Base-by-base conservation (phyloP, 2,329 filamentous ascomycete species). In the Cercospora sp. region DNA sequence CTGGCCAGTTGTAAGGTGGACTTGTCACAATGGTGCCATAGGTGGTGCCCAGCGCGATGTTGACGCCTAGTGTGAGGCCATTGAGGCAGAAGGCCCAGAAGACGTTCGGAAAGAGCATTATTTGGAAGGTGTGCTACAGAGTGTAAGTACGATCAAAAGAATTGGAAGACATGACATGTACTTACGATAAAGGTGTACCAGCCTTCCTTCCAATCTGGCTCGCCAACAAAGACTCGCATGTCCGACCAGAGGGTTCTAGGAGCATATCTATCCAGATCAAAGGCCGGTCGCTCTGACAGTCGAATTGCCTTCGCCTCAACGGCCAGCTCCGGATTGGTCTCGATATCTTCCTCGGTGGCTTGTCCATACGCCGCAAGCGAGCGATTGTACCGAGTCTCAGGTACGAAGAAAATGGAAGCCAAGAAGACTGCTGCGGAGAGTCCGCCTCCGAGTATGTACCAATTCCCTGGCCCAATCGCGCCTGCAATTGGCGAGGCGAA, bases 311-410 rank as follows among this genome's bases (percentile, higher is more conserved):
- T 68, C 64, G 64, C 69, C 51, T 70, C 60, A 51, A 51, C 31
- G 6, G 58, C 48, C 31, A 59, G 31, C 12, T 59, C 60, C 36
- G 63, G 63, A 18, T 58, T 42, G 16, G 40, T 16, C 1, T 70
- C 72, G 6, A 71, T 69, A 2, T 70, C 70, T 1, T 72, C 71
- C 3, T 65, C 69, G 1, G 69, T 69, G 2, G 66, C 64, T 45
- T 80, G 79, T 33, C 80, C 80, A 60, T 80, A 83, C 0, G 81
- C 77, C 1, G 73, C 71, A 0, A 80, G 68, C 1, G 78, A 73
- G 0, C 81, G 78, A 33, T 78, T 69, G 64, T 84, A 84, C 60
- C 80, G 79, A 1, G 80, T 82, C 73, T 84, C 82, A 0, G 82
- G 82, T 0, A 83, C 75, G 36, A 80, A 78, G 67, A 82, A 75